These are phyloP conservation scores for Panellus pusillus DNA, from an alignment of 768 basidiomycete species.

Conservation along the genomic window DNA sequence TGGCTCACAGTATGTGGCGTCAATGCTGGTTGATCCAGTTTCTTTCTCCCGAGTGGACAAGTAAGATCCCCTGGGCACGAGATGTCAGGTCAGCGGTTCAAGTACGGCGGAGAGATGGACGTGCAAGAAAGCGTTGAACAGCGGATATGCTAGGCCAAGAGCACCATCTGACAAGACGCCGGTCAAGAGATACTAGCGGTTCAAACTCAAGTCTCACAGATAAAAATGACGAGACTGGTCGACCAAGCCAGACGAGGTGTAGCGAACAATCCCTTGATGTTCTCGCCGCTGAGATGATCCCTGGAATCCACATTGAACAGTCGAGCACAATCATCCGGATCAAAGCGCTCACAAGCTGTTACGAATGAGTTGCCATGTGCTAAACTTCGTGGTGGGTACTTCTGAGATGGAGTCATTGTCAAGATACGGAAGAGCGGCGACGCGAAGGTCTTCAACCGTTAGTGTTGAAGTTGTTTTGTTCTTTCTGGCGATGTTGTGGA, in stretches of 20 bases:
- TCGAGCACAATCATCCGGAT: too few species aligned
- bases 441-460: slow-evolving; percentile 44
- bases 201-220: slow-evolving; percentile 42
- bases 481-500: slow-evolving; percentile 52
- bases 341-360: slow-evolving; percentile 34
- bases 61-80: slow-evolving; percentile 29
- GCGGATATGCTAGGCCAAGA: slow-evolving; percentile 61
- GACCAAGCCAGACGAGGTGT: slow-evolving; percentile 51
- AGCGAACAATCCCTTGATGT: slow-evolving; percentile 50
- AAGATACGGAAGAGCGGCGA: slow-evolving; percentile 19
- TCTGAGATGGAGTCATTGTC: slow-evolving; percentile 33
- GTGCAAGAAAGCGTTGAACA: slow-evolving; percentile 47
- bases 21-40: background rate
- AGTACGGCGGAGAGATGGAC: background rate
- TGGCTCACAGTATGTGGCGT: slow-evolving; percentile 36
- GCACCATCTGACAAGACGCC: slow-evolving; percentile 35
- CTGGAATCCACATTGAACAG: background rate
- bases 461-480: slow-evolving; percentile 46
- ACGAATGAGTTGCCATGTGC: slow-evolving; percentile 56
- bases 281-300: slow-evolving; percentile 30
- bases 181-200: background rate
- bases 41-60: slow-evolving; percentile 2
- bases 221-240: slow-evolving; percentile 46
- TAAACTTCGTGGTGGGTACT: slow-evolving; percentile 42
- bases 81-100: slow-evolving; percentile 14